Evolutionary conservation across 371 early-diverging fungal genomes (phyloP), one percentile per base, ranked within the genome.

Genomic region (Smittium culicis): DNA sequence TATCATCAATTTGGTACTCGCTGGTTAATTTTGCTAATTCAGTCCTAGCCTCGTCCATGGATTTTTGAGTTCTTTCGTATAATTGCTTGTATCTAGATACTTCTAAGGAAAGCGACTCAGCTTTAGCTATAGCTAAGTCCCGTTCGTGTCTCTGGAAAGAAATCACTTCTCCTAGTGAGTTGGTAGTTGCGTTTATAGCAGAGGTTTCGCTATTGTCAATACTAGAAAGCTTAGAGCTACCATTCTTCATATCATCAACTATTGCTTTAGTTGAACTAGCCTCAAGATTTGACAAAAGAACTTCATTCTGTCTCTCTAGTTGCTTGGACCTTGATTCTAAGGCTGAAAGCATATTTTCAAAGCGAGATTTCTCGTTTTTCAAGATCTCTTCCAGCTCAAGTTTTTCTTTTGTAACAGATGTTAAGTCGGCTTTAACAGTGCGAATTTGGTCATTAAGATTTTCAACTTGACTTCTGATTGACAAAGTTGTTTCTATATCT

Each of bases 141-240:
- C 84, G 83, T 73, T 89, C 88, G 57, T 81, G 79, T 20, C 90
- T 82, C 61, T 87, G 75, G 68, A 78, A 84, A 20, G 79, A 72
- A 57, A 87, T 78, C 1, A 89, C 81, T 58, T 86, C 87, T 32
- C 81, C 79, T 1, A 72, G 70, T n/a, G n/a, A n/a, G n/a, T n/a
- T n/a, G n/a, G n/a, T n/a, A n/a, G n/a, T n/a, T n/a, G n/a, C n/a
- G n/a, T n/a, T n/a, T n/a, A n/a, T n/a, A n/a, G n/a, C n/a, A 63
- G 31, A n/a, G 5, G 45, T 45, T 5, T 45, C 20, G 20, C 45
- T 45, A 45, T 45, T 45, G 5, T 20, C 45, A 45, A 20, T 5
- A 11, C 11, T 45, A 20, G 25, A 3, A 16, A 27, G 25, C 11
- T 11, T 57, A n/a, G 14, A 57, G 8, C 57, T 25, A 5, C 14